Percentiles rank a stretch among this genome's conserved stretches.
Conservation (phyloP, 2,329 filamentous ascomycete species). For the Phyllosticta citrichinensis region DNA sequence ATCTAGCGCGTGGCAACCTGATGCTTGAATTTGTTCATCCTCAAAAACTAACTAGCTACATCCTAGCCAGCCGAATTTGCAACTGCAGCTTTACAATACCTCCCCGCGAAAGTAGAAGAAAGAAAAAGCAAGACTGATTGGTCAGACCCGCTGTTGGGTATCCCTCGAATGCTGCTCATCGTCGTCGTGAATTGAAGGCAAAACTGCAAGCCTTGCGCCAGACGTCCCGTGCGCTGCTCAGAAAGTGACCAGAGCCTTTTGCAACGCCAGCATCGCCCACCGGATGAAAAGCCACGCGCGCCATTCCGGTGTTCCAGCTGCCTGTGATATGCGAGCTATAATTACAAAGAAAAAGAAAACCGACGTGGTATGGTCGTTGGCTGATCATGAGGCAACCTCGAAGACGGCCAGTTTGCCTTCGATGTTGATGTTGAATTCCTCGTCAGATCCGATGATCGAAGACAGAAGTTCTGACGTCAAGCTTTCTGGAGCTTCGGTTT, state of each 20-base stretch:
- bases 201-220: neutral
- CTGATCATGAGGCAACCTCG: neutral
- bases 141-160: conserved; percentile 5
- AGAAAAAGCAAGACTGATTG: conserved; percentile 1
- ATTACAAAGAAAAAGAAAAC: neutral
- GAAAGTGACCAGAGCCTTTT: neutral
- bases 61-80: neutral
- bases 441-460: conserved; percentile 29
- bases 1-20: no score
- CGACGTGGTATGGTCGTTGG: neutral
- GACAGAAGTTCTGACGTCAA: conserved; percentile 1
- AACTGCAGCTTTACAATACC: neutral
- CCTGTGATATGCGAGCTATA: neutral
- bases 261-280: neutral
- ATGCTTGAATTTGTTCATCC: neutral
- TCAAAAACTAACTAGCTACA: neutral
- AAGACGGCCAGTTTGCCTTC: conserved; percentile 16
- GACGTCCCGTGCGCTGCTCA: neutral
- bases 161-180: conserved; percentile 8
- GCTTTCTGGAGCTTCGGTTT: conserved; percentile 23
- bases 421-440: conserved; percentile 28
- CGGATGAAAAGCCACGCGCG: neutral
- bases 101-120: neutral
- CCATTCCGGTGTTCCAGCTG: neutral
- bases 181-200: conserved; percentile 2